Conservation (phyloP, 2,329 filamentous ascomycete species). For the Lasiodiplodia theobromae region DNA sequence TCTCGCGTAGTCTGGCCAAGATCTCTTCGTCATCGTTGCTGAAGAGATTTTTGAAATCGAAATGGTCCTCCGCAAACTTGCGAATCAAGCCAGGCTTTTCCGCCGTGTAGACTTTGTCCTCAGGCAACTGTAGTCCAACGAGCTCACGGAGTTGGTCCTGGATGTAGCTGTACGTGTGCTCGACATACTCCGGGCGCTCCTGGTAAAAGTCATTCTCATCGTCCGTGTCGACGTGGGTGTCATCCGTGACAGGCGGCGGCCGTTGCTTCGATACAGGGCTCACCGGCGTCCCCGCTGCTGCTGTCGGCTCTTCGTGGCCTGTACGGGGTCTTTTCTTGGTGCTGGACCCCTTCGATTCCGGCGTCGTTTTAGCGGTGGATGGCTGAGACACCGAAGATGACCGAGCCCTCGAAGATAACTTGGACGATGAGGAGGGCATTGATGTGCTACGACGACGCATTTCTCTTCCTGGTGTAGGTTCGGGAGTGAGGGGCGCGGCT, state of each 20-base stretch:
- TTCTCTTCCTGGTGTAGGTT: too few species aligned
- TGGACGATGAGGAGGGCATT: too few species aligned
- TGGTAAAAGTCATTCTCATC: background rate
- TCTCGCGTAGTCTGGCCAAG: background rate
- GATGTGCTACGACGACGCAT: too few species aligned
- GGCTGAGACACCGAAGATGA: too few species aligned
- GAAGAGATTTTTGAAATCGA: background rate
- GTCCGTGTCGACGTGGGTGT: background rate
- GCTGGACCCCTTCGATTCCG: background rate
- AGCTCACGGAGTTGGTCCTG: background rate
- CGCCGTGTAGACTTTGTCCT: background rate
- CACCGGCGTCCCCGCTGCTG: background rate
- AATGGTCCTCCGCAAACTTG: slow-evolving; percentile 1
- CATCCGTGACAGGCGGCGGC: background rate
- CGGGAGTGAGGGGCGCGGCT: too few species aligned
- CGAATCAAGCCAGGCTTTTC: background rate
- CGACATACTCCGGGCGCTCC: background rate
- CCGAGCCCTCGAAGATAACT: too few species aligned
- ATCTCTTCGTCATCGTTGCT: background rate
- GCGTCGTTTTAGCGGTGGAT: background rate
- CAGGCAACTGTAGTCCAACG: background rate
- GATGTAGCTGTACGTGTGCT: slow-evolving; percentile 5
- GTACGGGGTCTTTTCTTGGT: background rate
- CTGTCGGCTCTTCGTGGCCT: background rate
- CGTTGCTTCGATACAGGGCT: background rate